Base-by-base conservation (phyloP, 2,329 filamentous ascomycete genomes). In the Cadophora luteo-olivacea region DNA sequence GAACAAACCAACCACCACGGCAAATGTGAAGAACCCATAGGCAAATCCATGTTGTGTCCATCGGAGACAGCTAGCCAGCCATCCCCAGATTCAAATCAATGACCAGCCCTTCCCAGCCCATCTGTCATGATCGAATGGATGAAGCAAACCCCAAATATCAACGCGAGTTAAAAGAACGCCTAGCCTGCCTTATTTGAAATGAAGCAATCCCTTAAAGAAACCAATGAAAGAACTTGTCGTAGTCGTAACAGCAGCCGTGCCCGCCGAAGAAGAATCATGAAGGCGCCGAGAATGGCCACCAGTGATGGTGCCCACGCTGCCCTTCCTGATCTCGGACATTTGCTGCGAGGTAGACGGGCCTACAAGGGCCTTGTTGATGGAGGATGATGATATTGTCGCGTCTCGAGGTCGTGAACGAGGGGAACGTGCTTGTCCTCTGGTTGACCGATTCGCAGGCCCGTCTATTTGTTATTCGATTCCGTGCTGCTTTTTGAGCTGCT, bases 401-500 rank as follows among this genome's bases (percentile, higher is more conserved):
- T 68, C 66, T 72, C 72, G 70, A 69, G 70, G 48, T 64, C 65
- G 67, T 57, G 66, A 65, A 55, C 64, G 62, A 55, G 45, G 63
- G 57, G 57, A 60, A 60, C 57, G 57, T 60, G n/a, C 38, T 45
- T 16, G 57, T 64, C 54, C 33, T 57, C 58, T 57, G 55, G 49
- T 69, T 62, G 70, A 63, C 71, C 66, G 65, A 73, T 86, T 86
- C 80, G 81, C 84, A 87, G 87, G 83, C 88, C 88, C 88, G 88
- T 91, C 88, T 86, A 85, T 87, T 88, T 89, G 89, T 95, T 93
- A 99, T 90, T 97, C 95, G 87, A 98, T 97, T 81, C 94, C 95
- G 83, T 99, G 94, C 83, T 98, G 93, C 80, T 91, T 89, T 86
- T 99, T 99, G 84, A 98, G 90, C 85, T 93, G 92, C 88, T 97